Evolutionary conservation across 352 stramenopile species (phyloP).

Genomic region (Pythium aquatile): DNA sequence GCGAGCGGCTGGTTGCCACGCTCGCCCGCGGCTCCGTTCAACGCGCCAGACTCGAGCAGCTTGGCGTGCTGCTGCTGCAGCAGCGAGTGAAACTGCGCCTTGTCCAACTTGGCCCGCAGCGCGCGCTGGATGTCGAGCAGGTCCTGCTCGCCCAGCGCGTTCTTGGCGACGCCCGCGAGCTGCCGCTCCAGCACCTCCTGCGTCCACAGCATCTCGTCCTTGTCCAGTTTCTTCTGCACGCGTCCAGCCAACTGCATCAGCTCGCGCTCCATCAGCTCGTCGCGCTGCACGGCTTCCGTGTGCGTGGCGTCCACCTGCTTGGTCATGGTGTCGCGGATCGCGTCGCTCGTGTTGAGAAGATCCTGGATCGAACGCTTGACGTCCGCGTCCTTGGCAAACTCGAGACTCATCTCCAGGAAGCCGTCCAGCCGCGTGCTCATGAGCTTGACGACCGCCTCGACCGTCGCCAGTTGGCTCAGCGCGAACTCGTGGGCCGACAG

Average conservation of each 20-base stretch:
- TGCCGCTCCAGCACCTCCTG: slow-evolving; percentile 66
- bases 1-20: slow-evolving; percentile 33
- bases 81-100: slow-evolving; percentile 50
- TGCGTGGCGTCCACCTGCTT: slow-evolving; percentile 49
- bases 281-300: slow-evolving; percentile 43
- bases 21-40: slow-evolving; percentile 14
- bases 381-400: slow-evolving; percentile 70
- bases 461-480: slow-evolving; percentile 49
- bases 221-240: slow-evolving; percentile 75
- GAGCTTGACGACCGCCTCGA: slow-evolving; percentile 57
- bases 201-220: slow-evolving; percentile 75
- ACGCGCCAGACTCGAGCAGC: slow-evolving; percentile 22
- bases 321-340: slow-evolving; percentile 40
- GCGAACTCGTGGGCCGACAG: slow-evolving; percentile 46
- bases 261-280: slow-evolving; percentile 55
- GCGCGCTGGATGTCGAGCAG: slow-evolving; percentile 56
- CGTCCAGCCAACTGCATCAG: slow-evolving; percentile 58
- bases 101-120: slow-evolving; percentile 60
- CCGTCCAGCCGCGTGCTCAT: slow-evolving; percentile 59
- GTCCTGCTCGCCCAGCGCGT: slow-evolving; percentile 59
- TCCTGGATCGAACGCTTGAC: slow-evolving; percentile 74
- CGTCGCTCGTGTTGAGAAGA: slow-evolving; percentile 45
- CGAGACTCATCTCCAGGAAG: slow-evolving; percentile 63
- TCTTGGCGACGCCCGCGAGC: slow-evolving; percentile 65
- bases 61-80: slow-evolving; percentile 48